Base-by-base conservation (phyloP, 331 rosid genomes). In the Quercus lobata region DNA sequence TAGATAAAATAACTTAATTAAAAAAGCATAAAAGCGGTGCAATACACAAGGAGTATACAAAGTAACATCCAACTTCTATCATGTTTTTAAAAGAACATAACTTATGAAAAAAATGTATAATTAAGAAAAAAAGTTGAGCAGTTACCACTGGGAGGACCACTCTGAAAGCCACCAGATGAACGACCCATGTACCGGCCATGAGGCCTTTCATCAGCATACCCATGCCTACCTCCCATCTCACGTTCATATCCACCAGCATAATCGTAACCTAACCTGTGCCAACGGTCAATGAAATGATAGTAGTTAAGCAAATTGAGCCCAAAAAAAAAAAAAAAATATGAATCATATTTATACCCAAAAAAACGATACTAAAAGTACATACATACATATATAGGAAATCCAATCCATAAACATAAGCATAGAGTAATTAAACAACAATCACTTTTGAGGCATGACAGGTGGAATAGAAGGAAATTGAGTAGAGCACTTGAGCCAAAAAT, bases 131-230 rank as follows among this genome's bases (percentile, higher is more conserved):
- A 30, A n/a, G 52, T 54, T 49, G 35, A 72, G 32, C 57, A 81
- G 46, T 66, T 78, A 79, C 87, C 85, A 65, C 30, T 22, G 1
- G 85, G 66, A 78, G 86, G 82, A 71, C 88, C 88, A 75, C 77
- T 76, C 71, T 81, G 85, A 81, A 80, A 88, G 83, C 85, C 87
- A 72, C 86, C 87, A 53, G 85, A 79, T 27, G 90, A 75, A 19
- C 90, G 92, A 58, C 90, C 90, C 29, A 22, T 78, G 57, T 70
- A 88, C 52, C 92, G 88, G 71, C 92, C 90, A 80, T 82, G 83
- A 75, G 90, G 74, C 73, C 90, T 88, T 16, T 88, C 92, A 29
- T 88, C 92, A 71, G 73, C 86, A 82, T 82, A 86, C 27, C 84
- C 90, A 71, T 86, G 80, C 74, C 90, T 78, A 57, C 81, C 85